Evolutionary conservation across 352 stramenopile genomes (phyloP), one percentile per base, ranked within the genome.

Genomic region (Phytophthora quininea): DNA sequence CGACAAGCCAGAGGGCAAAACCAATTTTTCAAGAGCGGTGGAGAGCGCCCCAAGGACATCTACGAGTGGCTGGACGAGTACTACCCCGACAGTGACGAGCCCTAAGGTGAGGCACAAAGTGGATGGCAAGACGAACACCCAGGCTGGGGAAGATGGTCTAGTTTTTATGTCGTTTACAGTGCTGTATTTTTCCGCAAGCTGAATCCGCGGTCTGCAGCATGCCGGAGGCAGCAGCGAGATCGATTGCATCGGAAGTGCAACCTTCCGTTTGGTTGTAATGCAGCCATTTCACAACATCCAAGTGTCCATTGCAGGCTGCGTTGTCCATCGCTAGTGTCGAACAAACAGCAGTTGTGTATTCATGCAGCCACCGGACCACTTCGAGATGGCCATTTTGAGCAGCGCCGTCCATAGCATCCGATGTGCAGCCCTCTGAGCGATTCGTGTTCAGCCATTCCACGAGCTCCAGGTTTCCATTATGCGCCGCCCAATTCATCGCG

Each of bases 41-140:
- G 43, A 9, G 12, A n/a, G 43, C 43, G 43, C 14, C 43, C 12
- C 2, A n/a, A 29, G 14, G 43, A 29, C 43, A 49, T 49, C 8
- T 49, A 49, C 43, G 43, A 27, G 14, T 49, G 43, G 43, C 8
- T 49, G 8, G 43, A 49, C 15, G 43, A 49, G 15, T 49, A 49
- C 43, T 49, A 49, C 43, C 43, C 43, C 4, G 43, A 49, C 24
- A 6, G 19, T 7, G 43, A 29, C 12, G 43, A 49, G 14, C 4
- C 35, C 10, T 40, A 40, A 40, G 6, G 35, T 40, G 35, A 24
- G 19, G 19, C 19, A 24, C 19, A 0, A 24, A 24, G 19, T 24
- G 19, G 19, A 24, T 24, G 19, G 19, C 19, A 24, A 24, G 19
- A 0, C 19, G 19, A 24, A 24, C 19, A 24, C 19, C 19, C 19